Evolutionary conservation across 1,139 yeast genomes (phyloP).

Genomic region (Zygosaccharomyces sapae): DNA sequence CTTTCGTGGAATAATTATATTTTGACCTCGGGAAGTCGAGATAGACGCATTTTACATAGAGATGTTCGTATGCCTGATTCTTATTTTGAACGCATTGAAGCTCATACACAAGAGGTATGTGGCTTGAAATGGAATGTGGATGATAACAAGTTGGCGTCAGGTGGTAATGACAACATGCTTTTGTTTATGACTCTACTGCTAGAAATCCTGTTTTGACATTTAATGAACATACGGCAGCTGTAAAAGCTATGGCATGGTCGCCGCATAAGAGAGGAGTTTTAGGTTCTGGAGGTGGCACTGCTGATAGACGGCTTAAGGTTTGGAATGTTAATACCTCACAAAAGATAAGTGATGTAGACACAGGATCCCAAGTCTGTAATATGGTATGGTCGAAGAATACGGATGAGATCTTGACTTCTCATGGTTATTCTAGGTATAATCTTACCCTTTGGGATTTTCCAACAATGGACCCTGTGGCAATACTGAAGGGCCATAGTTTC

Average conservation of each 20-base stretch:
- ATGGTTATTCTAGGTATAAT: slow-evolving; percentile 89
- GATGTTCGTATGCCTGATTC: slow-evolving; percentile 90
- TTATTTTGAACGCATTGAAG: slow-evolving; percentile 62
- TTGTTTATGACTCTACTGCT: slow-evolving; percentile 82
- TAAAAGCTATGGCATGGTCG: slow-evolving; percentile 95
- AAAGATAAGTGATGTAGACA: slow-evolving; percentile 71
- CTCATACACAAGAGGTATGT: slow-evolving; percentile 92
- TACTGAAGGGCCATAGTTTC: slow-evolving; percentile 89
- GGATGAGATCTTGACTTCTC: slow-evolving; percentile 89
- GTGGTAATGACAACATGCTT: slow-evolving; percentile 87
- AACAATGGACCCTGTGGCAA: slow-evolving; percentile 87
- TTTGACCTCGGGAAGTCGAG: slow-evolving; percentile 82
- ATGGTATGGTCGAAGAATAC: slow-evolving; percentile 90
- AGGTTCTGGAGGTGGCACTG: slow-evolving; percentile 97
- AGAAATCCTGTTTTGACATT: slow-evolving; percentile 69
- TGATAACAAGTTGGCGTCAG: slow-evolving; percentile 82
- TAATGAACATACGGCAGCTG: slow-evolving; percentile 88
- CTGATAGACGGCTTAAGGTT: slow-evolving; percentile 82
- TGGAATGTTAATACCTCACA: slow-evolving; percentile 89
- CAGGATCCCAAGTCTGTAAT: slow-evolving; percentile 95
- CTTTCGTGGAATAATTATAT: slow-evolving; percentile 94
- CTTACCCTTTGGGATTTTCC: slow-evolving; percentile 94
- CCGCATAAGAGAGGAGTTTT: slow-evolving; percentile 92
- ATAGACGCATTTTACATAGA: slow-evolving; percentile 76
- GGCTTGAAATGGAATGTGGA: slow-evolving; percentile 93